Base-by-base conservation (phyloP, 371 early-diverging fungal genomes). In the Dentiscutata heterogama region DNA sequence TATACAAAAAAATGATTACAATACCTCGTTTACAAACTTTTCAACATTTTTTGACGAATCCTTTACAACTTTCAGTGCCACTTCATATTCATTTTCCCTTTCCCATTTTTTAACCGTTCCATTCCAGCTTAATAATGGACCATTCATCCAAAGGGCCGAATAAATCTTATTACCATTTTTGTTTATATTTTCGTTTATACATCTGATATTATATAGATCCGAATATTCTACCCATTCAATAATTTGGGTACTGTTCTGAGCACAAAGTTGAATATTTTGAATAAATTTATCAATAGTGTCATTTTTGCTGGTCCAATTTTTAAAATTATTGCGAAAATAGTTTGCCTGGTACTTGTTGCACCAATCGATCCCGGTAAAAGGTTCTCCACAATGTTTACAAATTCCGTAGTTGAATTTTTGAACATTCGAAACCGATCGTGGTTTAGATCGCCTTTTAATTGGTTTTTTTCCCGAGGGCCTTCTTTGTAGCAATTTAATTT, bases 81-180 rank as follows among this genome's bases (percentile, higher is more conserved):
- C 75, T 18, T 31, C 16, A 7, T 13, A 27, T 13, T 56, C 56
- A 0, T 10, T 14, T 22, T 18, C 16, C 31, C 75, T 74, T 16
- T 74, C 14, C 75, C 75, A 74, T 74, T n/a, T n/a, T 31, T 74
- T 74, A 14, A 5, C 18, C 20, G 20, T 27, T 29, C 16, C 11
- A 31, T 56, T 74, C 75, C 75, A 74, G 18, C n/a, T 54, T 74
- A 53, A 18, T 27, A 74, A 53, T 56, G 51, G 51, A 31, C 75
- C 75, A 31, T 74, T 35, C n/a, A n/a, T 25, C 75, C 75, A 74
- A 13, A 29, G 13, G 27, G 54, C 58, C 0, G 75, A 54, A 31
- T 50, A 74, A 31, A 74, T 10, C 6, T 18, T 65, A 18, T 42
- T 42, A 42, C 8, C 42, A 42, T 42, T 10, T 42, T 42, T 42